Evolutionary conservation across 2,329 filamentous ascomycete genomes (phyloP).

Genomic region (Pseudogymnoascus sp.): DNA sequence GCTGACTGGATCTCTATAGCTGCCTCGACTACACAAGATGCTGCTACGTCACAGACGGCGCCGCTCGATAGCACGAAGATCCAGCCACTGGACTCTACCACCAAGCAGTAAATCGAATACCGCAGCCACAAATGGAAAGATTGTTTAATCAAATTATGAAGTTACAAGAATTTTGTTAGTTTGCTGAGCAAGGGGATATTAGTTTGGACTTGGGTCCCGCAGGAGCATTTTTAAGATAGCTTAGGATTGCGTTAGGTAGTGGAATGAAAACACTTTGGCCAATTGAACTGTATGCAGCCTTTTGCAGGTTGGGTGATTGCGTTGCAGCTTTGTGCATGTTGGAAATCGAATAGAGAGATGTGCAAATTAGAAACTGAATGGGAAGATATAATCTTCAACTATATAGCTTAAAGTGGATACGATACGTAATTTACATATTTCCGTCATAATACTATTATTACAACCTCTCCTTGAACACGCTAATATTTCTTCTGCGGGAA

Average conservation of each 20-base stretch:
- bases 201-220: background rate
- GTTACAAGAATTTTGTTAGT: background rate
- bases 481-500: background rate
- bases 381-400: too few species aligned
- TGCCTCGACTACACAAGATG: conserved; percentile 16
- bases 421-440: too few species aligned
- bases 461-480: background rate
- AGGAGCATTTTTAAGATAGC: conserved; percentile 11
- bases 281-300: background rate
- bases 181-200: conserved; percentile 1
- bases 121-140: background rate
- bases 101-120: conserved; percentile 6
- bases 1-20: conserved; percentile 17
- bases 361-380: too few species aligned
- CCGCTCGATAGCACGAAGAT: conserved; percentile 22
- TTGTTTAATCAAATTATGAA: conserved; percentile 10
- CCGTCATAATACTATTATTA: background rate
- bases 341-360: background rate
- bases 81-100: conserved; percentile 19
- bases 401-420: too few species aligned
- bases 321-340: background rate
- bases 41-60: conserved; percentile 16
- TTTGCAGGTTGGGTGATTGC: background rate
- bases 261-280: conserved; percentile 4
- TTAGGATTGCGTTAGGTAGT: background rate